A percentile compares a stretch with the other conserved stretches of the same genome.
phyloP scores from a whole-genome alignment of 1,139 yeast species.

The Saccharomyces pastorianus region DNA sequence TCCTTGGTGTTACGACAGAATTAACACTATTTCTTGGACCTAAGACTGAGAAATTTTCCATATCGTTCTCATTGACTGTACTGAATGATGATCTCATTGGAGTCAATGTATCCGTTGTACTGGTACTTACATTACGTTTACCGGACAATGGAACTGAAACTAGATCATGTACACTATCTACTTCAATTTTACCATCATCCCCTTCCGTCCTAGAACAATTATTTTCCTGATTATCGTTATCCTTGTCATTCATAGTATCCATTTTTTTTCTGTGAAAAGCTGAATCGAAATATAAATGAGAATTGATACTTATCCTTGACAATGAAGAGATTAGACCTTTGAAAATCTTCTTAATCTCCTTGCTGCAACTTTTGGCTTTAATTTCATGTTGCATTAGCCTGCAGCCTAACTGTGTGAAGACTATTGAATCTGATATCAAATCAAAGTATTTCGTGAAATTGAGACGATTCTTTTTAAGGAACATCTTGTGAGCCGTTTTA shows the following conservation, averaged over 20 bases:
- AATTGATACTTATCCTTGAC: constrained; percentile 54
- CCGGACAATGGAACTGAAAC: constrained; percentile 4
- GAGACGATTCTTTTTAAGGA: constrained; percentile 43
- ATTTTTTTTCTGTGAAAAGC: constrained; percentile 2
- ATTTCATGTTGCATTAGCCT: constrained; percentile 47
- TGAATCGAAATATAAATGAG: constrained; percentile 44
- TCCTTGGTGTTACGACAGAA: constrained; percentile 3
- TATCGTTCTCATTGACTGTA: constrained; percentile 1
- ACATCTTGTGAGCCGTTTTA: constrained; percentile 41
- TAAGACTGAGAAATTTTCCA: not conserved
- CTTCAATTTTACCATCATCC: constrained; percentile 3
- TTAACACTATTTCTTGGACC: constrained; percentile 2
- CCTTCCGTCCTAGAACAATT: constrained; percentile 2
- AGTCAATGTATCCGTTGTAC: constrained; percentile 26
- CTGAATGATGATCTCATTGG: constrained; percentile 3
- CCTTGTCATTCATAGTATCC: not conserved
- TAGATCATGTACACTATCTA: not conserved
- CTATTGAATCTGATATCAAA: constrained; percentile 42
- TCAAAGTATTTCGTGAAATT: constrained; percentile 47
- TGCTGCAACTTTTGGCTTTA: constrained; percentile 38
- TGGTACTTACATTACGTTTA: constrained; percentile 22
- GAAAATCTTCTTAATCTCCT: constrained; percentile 41
- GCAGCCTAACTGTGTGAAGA: constrained; percentile 43
- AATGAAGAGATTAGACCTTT: constrained; percentile 45
- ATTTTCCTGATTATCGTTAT: constrained; percentile 2